Conservation (phyloP, 345 rosid genomes). For the Gossypium stocksii region DNA sequence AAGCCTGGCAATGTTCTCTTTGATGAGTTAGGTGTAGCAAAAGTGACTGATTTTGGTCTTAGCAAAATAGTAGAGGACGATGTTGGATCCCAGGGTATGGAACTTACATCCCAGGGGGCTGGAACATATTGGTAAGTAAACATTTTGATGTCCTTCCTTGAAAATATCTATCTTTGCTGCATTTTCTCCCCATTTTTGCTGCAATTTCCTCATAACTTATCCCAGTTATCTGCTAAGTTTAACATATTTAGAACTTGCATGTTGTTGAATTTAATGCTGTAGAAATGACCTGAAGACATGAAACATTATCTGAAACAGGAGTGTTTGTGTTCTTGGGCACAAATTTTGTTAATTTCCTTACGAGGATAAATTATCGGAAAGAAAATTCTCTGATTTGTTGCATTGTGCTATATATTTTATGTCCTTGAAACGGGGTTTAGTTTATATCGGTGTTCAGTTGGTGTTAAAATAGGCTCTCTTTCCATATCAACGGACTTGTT, state of each 20-base stretch:
- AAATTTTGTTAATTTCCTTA: background rate
- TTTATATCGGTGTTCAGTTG: background rate
- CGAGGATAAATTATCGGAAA: background rate
- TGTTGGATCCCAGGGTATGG: constrained; percentile 97
- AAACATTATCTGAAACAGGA: background rate
- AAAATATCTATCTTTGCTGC: background rate
- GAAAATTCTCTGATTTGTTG: background rate
- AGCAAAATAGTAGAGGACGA: constrained; percentile 95
- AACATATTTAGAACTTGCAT: background rate
- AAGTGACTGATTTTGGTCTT: constrained; percentile 98
- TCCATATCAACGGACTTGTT: background rate
- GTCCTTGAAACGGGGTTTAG: background rate
- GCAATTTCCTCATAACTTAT: background rate
- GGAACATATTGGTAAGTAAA: constrained; percentile 90
- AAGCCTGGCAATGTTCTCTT: constrained; percentile 98
- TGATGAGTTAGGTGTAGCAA: constrained; percentile 92
- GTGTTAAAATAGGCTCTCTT: background rate
- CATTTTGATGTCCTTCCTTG: background rate
- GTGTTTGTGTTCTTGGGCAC: background rate
- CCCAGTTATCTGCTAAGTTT: background rate
- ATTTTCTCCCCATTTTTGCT: background rate
- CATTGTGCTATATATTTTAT: background rate
- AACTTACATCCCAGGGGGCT: constrained; percentile 99
- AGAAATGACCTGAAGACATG: background rate
- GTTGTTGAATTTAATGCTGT: background rate